These are phyloP conservation scores for Chlorociboria aeruginascens DNA, from an alignment of 495 filamentous ascomycete genomes.

Conservation along the genomic window DNA sequence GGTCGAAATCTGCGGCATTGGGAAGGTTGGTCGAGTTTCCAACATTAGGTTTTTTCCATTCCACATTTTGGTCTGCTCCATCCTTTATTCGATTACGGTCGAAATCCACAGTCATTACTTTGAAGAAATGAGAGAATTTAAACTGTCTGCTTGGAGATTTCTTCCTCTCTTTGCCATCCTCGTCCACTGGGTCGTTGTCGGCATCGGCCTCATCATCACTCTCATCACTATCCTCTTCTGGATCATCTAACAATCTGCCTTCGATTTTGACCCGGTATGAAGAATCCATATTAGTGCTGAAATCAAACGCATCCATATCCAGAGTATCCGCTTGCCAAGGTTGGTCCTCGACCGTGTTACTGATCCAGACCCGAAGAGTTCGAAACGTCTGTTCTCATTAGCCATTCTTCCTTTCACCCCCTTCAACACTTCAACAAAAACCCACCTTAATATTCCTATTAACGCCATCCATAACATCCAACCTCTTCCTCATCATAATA, in stretches of 20 bases:
- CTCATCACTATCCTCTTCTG: constrained; percentile 52
- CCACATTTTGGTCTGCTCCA: constrained; percentile 44
- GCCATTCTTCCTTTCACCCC: background rate
- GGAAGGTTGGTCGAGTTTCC: constrained; percentile 39
- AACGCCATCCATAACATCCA: constrained; percentile 80
- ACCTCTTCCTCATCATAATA: constrained; percentile 84
- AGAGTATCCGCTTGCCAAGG: constrained; percentile 70
- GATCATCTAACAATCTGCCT: constrained; percentile 73
- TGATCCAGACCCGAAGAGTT: constrained; percentile 87
- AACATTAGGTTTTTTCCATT: constrained; percentile 61
- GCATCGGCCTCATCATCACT: constrained; percentile 40
- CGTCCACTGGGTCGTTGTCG: constrained; percentile 48
- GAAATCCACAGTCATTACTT: constrained; percentile 77
- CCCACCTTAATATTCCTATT: constrained; percentile 61
- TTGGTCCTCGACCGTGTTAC: constrained; percentile 89
- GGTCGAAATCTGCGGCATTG: constrained; percentile 67
- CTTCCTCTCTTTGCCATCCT: constrained; percentile 29
- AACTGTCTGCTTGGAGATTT: constrained; percentile 26
- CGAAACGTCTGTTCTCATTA: constrained; percentile 45
- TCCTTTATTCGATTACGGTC: constrained; percentile 44
- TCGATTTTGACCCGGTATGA: constrained; percentile 89
- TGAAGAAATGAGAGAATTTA: constrained; percentile 88
- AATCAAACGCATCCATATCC: constrained; percentile 62
- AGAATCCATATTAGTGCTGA: constrained; percentile 51
- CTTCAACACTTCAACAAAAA: background rate